Evolutionary conservation across 2,329 filamentous ascomycete genomes (phyloP).

Genomic region (Pestalotiopsis sp.): DNA sequence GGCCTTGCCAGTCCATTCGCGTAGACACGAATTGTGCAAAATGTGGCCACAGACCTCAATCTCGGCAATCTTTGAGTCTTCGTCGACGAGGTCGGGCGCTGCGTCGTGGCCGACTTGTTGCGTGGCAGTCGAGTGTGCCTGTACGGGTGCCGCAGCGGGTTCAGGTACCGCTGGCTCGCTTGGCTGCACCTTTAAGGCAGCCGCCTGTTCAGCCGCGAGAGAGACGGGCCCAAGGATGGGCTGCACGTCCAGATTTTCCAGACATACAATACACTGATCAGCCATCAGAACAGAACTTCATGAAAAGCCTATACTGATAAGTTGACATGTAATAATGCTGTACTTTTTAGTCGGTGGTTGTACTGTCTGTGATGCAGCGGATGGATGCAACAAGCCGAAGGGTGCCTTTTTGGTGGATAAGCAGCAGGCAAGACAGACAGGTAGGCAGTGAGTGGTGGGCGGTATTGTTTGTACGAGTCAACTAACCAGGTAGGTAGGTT

Average conservation of each 20-base stretch:
- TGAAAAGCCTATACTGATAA: conserved; percentile 30
- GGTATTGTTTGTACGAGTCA: no score
- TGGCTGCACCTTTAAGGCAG: conserved; percentile 8
- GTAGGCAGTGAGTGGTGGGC: no score
- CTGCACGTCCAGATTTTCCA: conserved; percentile 56
- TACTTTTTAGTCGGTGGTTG: conserved; percentile 39
- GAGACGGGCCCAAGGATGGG: conserved; percentile 20
- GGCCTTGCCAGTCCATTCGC: conserved; percentile 92
- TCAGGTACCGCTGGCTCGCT: conserved; percentile 7
- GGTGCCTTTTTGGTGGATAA: conserved; percentile 16
- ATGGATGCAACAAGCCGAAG: conserved; percentile 22
- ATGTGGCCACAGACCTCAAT: conserved; percentile 84
- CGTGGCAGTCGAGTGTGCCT: conserved; percentile 24
- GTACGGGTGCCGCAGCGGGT: conserved; percentile 19
- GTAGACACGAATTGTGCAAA: conserved; percentile 89
- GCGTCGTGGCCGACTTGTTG: conserved; percentile 14
- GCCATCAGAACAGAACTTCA: conserved; percentile 45
- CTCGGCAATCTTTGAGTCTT: conserved; percentile 54
- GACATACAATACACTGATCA: conserved; percentile 73
- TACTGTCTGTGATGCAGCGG: conserved; percentile 31
- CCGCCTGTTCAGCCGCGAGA: conserved; percentile 11
- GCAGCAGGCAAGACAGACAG: conserved; percentile 1
- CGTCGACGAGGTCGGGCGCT: conserved; percentile 15
- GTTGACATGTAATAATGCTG: conserved; percentile 36
- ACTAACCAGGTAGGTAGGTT: not conserved